Base-by-base conservation (phyloP, 768 basidiomycete species). In the Tremella mesenterica region DNA sequence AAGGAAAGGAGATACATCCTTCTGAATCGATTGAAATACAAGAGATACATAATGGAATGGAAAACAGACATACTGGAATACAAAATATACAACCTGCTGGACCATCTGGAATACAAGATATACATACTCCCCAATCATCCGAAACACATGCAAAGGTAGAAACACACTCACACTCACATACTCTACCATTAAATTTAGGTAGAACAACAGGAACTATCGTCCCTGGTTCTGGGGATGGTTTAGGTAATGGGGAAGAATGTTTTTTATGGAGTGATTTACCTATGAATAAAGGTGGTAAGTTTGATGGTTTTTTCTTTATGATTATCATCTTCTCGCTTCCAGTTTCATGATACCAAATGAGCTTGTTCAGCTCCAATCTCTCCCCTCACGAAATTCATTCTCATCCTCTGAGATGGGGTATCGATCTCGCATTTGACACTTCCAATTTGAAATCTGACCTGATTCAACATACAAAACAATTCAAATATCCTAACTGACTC, bases 211-310 rank as follows among this genome's bases (percentile, higher is more conserved):
- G 63, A 12, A 53, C 34, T 3, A 29, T 63, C 10, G 46, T 57
- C 1, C 38, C 52, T 30, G 68, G 65, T 8, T 55, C 48, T 39
- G 65, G 65, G 3, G 68, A 70, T 52, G 68, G 65, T 2, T 14
- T 20, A 9, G 60, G 50, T 2, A 52, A 36, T 34, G 69, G 67
- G 3, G 71, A 73, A 25, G 71, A 71, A 38, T 71, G 67, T 54
- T 73, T 58, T 41, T 31, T 60, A 4, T 73, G 69, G 69, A 55
- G 54, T 14, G 71, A 69, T 56, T 48, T 73, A 20, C 67, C 69
- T 2, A 67, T 68, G 65, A 66, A 66, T 45, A 61, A 63, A 49
- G 57, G 58, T 36, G 64, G 71, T 66, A 49, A 50, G 65, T 44
- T 2, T 23, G 4, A 3, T 20, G 29, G n/a, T 41, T 43, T 16